phyloP scores from a whole-genome alignment of 2,329 filamentous ascomycete genomes.

The Chaetoscypha palmicola region DNA sequence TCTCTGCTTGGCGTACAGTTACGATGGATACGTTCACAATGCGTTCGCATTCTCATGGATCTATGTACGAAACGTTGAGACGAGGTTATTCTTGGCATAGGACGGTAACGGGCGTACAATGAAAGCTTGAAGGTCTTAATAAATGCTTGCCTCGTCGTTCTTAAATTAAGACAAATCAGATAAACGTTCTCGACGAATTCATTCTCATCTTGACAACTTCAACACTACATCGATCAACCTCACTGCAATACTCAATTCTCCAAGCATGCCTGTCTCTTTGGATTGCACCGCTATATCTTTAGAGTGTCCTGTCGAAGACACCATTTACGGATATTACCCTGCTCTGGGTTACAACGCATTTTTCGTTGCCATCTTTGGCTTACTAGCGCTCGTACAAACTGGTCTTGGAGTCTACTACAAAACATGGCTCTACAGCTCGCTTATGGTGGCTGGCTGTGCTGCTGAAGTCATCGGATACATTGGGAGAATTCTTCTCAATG shows the following conservation, averaged over 20 bases:
- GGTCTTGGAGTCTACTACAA: slow-evolving; percentile 39
- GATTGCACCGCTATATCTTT: slow-evolving; percentile 13
- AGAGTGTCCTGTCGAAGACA: slow-evolving; percentile 29
- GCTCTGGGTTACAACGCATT: slow-evolving; percentile 48
- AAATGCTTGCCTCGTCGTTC: too few relatives aligned
- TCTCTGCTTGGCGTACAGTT: too few relatives aligned
- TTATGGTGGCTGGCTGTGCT: slow-evolving; percentile 38
- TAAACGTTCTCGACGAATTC: too few relatives aligned
- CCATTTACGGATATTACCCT: slow-evolving; percentile 44
- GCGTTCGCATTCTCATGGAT: too few relatives aligned
- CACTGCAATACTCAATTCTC: background rate
- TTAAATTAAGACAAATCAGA: too few relatives aligned
- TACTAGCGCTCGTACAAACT: slow-evolving; percentile 37
- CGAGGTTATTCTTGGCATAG: too few relatives aligned
- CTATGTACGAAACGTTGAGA: too few relatives aligned
- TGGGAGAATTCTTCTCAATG: slow-evolving; percentile 44
- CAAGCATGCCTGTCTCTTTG: background rate
- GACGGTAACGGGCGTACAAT: too few relatives aligned
- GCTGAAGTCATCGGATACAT: slow-evolving; percentile 51
- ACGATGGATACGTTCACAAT: too few relatives aligned
- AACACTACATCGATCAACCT: background rate
- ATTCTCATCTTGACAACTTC: too few relatives aligned
- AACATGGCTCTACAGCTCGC: slow-evolving; percentile 46
- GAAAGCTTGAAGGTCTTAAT: too few relatives aligned
- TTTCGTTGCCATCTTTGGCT: slow-evolving; percentile 43